Evolutionary conservation across 495 filamentous ascomycete genomes (phyloP).

Genomic region (Aspergillus carlsbadensis): DNA sequence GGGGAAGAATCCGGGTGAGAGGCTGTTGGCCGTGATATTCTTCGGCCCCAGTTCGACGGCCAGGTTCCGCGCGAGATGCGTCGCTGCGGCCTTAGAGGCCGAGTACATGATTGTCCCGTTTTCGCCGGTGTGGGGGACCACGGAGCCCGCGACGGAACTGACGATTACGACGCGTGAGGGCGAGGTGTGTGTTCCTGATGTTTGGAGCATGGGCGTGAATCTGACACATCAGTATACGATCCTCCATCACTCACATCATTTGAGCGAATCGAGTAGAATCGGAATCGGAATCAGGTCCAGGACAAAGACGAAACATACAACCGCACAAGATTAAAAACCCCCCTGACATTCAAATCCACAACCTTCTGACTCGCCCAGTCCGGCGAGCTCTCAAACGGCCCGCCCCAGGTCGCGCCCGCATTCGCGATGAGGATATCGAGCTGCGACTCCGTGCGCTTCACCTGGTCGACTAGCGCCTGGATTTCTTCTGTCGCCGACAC

Average conservation of each 20-base stretch:
- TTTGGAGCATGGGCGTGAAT: constrained; percentile 73
- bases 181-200: constrained; percentile 58
- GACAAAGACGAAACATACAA: constrained; percentile 36
- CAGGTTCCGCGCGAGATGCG: constrained; percentile 76
- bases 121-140: constrained; percentile 65
- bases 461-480: constrained; percentile 63
- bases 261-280: too few relatives aligned
- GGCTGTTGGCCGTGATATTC: constrained; percentile 76
- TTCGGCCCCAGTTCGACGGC: constrained; percentile 82
- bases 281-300: neutral
- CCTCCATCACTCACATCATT: too few relatives aligned
- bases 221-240: constrained; percentile 34
- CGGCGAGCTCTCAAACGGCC: constrained; percentile 77
- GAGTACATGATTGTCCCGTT: constrained; percentile 80
- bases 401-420: constrained; percentile 92
- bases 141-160: constrained; percentile 74
- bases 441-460: constrained; percentile 63
- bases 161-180: constrained; percentile 83
- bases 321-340: constrained; percentile 78
- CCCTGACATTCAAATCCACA: constrained; percentile 89
- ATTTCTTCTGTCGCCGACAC: constrained; percentile 67
- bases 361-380: constrained; percentile 83
- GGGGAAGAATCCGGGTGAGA: constrained; percentile 88
- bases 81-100: constrained; percentile 76
- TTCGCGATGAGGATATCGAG: constrained; percentile 83